Evolutionary conservation across 2,329 filamentous ascomycete genomes (phyloP).

Genomic region (Sporothrix luriei): DNA sequence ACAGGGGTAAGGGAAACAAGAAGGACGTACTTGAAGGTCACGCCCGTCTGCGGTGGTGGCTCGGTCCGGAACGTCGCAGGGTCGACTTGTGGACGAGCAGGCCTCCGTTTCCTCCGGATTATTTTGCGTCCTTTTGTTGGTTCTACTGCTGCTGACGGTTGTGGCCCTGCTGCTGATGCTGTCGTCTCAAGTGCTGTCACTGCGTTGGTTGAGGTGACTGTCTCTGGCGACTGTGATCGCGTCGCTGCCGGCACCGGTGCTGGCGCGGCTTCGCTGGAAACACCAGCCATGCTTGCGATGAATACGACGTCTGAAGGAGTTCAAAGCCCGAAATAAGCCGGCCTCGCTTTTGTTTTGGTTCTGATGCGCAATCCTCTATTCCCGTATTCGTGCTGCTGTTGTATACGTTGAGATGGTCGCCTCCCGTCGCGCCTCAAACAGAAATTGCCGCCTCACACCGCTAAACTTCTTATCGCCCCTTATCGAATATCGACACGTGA

Average conservation of each 20-base stretch:
- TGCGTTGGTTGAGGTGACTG: not conserved
- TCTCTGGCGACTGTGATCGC: conserved; percentile 21
- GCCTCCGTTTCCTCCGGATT: conserved; percentile 84
- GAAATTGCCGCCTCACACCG: conserved; percentile 31
- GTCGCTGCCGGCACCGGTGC: conserved; percentile 2
- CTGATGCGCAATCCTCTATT: not conserved
- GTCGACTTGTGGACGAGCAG: conserved; percentile 89
- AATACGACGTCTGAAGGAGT: too few species aligned
- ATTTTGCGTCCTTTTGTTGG: conserved; percentile 78
- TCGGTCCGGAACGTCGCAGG: conserved; percentile 79
- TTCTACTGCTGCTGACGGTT: conserved; percentile 5
- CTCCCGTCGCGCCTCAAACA: not conserved
- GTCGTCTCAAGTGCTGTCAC: conserved; percentile 20
- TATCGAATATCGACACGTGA: not conserved
- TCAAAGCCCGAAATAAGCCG: not conserved
- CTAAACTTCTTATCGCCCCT: conserved; percentile 27
- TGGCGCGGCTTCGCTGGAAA: not conserved
- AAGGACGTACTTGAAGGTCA: conserved; percentile 71
- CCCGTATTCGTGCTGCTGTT: not conserved
- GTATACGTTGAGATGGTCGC: not conserved
- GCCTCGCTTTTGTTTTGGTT: not conserved
- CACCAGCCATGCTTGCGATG: conserved; percentile 18
- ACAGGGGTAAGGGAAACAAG: not conserved
- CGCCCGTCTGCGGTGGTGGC: conserved; percentile 87
- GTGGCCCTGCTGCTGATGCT: not conserved